Evolutionary conservation across 768 basidiomycete species (phyloP).

Genomic region (Rhizopogon rudus): DNA sequence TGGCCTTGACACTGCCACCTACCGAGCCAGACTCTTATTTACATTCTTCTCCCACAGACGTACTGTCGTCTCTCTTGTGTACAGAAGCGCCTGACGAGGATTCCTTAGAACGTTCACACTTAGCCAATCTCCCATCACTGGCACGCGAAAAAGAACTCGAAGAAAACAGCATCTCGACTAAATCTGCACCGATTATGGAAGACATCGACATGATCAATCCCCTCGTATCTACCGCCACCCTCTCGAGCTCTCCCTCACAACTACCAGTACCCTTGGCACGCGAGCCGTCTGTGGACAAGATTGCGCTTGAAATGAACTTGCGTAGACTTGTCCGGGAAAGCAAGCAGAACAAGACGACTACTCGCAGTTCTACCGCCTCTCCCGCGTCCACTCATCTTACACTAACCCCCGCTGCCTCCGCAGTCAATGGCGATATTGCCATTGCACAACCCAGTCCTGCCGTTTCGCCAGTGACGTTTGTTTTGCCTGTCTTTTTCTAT

Average conservation of each 20-base stretch:
- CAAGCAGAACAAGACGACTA: conserved; percentile 31
- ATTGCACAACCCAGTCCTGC: neutral
- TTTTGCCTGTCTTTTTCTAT: neutral
- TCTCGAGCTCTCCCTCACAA: neutral
- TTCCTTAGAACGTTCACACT: neutral
- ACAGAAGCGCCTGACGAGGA: neutral
- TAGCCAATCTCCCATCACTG: conserved; percentile 12
- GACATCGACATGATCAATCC: neutral
- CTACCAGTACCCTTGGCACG: neutral
- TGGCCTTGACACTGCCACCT: neutral
- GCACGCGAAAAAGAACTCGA: conserved; percentile 42
- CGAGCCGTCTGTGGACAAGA: conserved; percentile 16
- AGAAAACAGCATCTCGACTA: conserved; percentile 34
- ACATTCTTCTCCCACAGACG: neutral
- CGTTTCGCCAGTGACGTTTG: neutral
- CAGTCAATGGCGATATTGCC: neutral
- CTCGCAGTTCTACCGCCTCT: conserved; percentile 19
- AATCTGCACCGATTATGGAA: conserved; percentile 27
- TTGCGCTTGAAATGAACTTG: conserved; percentile 36
- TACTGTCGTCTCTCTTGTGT: neutral
- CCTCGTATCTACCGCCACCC: neutral
- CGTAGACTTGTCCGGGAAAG: conserved; percentile 28
- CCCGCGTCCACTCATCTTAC: neutral
- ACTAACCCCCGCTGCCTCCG: conserved; percentile 2
- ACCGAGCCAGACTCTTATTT: neutral